These are phyloP conservation scores for Cadophora gregata DNA, from an alignment of 2,329 filamentous ascomycete genomes.

Conservation along the genomic window DNA sequence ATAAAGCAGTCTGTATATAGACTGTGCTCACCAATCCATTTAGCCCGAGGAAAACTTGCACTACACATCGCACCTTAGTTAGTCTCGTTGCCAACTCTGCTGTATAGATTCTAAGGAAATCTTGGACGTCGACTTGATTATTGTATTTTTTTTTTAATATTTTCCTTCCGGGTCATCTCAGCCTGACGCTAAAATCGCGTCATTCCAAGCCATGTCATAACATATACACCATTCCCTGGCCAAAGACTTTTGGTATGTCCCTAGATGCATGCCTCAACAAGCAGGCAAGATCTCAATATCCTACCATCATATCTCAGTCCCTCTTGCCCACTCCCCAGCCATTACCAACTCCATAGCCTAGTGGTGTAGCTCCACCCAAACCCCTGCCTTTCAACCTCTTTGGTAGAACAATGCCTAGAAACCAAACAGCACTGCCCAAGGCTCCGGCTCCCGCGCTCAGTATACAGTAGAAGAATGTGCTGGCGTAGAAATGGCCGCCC, in stretches of 20 bases:
- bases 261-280: too few species aligned
- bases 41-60: too few species aligned
- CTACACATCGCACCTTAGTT: too few species aligned
- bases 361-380: constrained; percentile 39
- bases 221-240: neutral
- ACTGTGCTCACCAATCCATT: neutral
- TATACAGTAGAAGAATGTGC: constrained; percentile 67
- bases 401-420: constrained; percentile 65
- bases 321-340: constrained; percentile 36
- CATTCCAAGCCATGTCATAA: constrained; percentile 4
- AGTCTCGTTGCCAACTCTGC: too few species aligned
- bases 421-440: constrained; percentile 62
- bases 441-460: constrained; percentile 63
- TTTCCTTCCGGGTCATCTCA: constrained; percentile 3
- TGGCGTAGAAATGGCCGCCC: constrained; percentile 67
- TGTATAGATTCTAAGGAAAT: too few species aligned
- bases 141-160: constrained; percentile 5
- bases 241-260: neutral
- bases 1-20: neutral
- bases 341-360: constrained; percentile 40
- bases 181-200: constrained; percentile 4
- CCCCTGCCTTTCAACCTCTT: constrained; percentile 42
- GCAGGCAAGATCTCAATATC: neutral
- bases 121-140: neutral
- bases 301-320: constrained; percentile 14